Evolutionary conservation across 202 grass and related monocot genomes (phyloP).

Genomic region (Elaeis oleifera): DNA sequence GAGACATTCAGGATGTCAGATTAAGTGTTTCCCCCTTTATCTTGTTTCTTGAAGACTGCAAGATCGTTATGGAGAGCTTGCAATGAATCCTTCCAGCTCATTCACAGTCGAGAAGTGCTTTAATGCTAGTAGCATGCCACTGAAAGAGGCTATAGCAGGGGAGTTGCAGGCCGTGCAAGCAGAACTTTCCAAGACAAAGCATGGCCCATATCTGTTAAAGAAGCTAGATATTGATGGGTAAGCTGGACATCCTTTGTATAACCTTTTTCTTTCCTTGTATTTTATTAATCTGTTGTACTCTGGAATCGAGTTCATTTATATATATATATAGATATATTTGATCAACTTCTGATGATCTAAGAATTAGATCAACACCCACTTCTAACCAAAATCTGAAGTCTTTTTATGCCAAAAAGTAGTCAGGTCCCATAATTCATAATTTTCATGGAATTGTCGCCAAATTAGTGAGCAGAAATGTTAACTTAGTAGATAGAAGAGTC

Average conservation of each 20-base stretch:
- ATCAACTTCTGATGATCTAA: no score
- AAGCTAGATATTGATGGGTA: slow-evolving; percentile 95
- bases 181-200: slow-evolving; percentile 63
- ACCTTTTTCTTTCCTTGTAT: neutral
- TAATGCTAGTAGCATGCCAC: slow-evolving; percentile 61
- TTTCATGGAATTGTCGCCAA: no score
- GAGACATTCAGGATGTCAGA: neutral
- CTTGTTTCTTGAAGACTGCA: slow-evolving; percentile 39
- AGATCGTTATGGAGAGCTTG: slow-evolving; percentile 70
- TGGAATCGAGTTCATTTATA: no score
- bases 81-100: slow-evolving; percentile 71
- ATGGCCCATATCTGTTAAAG: slow-evolving; percentile 78
- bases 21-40: slow-evolving; percentile 12
- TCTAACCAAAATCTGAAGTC: no score
- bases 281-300: neutral
- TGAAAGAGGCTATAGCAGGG: slow-evolving; percentile 72
- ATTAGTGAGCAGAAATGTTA: neutral
- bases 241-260: slow-evolving; percentile 7
- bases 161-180: slow-evolving; percentile 54
- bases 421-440: no score
- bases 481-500: no score
- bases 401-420: no score
- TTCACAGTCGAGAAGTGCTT: slow-evolving; percentile 94
- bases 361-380: no score
- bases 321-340: no score